Base-by-base conservation (phyloP, 2,329 filamentous ascomycete species). In the Colletotrichum plurivorum region DNA sequence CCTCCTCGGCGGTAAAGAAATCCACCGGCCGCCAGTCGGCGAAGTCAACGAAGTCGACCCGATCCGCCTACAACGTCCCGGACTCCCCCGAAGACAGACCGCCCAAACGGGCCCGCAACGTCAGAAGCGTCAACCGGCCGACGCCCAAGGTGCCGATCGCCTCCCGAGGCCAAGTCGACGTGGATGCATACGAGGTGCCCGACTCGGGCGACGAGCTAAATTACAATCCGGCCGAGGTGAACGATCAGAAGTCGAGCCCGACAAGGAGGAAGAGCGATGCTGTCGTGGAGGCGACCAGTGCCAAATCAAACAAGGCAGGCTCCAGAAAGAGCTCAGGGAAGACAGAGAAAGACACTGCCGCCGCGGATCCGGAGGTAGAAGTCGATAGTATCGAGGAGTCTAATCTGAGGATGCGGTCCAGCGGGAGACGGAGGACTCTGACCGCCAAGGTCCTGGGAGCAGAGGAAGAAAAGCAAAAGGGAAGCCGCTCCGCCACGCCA, bases 151-250 rank as follows among this genome's bases (percentile, higher is more conserved):
- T 67, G 5, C 63, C 67, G 18, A 70, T 70, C 8, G 53, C 55
- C 12, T 46, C 67, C 48, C 67, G 56, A 10, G 54, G 51, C 25
- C 52, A 53, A 6, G 41, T 41, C 10, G 39, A 53, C 7, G 48
- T 46, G 15, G 68, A 71, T 15, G 57, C 58, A 8, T 73, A 73
- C 46, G 75, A 76, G 15, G 63, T 74, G 22, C 73, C 75, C 15
- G 71, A 71, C n/a, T 74, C 73, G 2, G 73, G 72, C 20, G 72
- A 75, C 12, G 74, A 75, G 56, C 10, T 57, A 16, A 45, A 59
- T n/a, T 20, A 31, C 25, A 67, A 48, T 15, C 45, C 56, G 15
- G 54, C 63, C 41, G 16, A 48, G 41, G n/a, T 27, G 53, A 39
- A 45, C 20, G n/a, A 8, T 39, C 31, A 15, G 43, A 75, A 43